Base-by-base conservation (phyloP, 2,329 filamentous ascomycete genomes). In the Dothideomycetidae sp. region DNA sequence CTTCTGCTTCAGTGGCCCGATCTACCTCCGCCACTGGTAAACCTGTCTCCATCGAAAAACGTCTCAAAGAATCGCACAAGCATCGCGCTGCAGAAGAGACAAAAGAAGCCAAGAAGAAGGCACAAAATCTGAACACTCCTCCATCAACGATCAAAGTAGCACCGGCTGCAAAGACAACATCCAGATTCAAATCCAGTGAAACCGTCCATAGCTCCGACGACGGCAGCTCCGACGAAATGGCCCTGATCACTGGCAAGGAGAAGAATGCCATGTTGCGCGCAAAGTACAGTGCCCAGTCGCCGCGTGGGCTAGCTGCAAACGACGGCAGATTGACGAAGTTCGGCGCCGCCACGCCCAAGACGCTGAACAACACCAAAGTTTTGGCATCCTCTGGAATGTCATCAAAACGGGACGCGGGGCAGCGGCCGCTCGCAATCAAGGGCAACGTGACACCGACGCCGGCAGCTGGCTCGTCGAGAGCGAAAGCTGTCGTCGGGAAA, bases 161-260 rank as follows among this genome's bases (percentile, higher is more conserved):
- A n/a, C 16, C 28, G 13, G 18, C 10, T 29, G 31, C 7, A 18
- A 28, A 15, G 3, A 43, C 42, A n/a, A 53, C 51, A 19, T 40
- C 46, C 10, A 57, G 67, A 46, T 61, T 66, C 54, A 71, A 71
- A 49, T 71, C 67, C 5, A 62, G 63, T 1, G 68, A 71, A 49
- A 62, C 63, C 36, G 64, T 71, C 14, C 59, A 67, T 38, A 65
- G 68, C 46, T 71, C 68, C 9, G 53, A 55, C 30, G 60, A 61
- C 32, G 64, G 56, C 21, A 46, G 42, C 13, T 50, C 48, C 35
- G 45, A 45, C 21, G 51, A 46, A 33, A 43, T 42, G n/a, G 41
- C 42, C 15, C 14, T 28, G 14, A 15, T 19, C 28, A 37, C 28
- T 11, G 28, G 14, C 28, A 37, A 37, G 16, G 14, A 13, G 10